A percentile compares a stretch with the other conserved stretches of the same genome.
Conservation (phyloP, 768 basidiomycete genomes). For the Termitomyces sp. region DNA sequence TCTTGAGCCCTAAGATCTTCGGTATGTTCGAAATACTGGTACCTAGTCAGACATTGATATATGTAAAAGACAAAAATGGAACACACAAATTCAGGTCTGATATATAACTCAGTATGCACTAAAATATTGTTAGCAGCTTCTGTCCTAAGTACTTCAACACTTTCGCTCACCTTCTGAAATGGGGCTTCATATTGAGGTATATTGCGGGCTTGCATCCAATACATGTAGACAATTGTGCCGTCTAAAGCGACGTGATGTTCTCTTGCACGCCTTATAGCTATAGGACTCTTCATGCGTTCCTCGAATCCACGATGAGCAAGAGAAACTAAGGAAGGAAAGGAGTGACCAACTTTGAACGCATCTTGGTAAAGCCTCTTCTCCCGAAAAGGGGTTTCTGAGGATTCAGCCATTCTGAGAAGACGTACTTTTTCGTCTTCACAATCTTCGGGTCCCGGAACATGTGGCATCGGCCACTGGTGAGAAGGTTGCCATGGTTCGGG, state of each 20-base stretch:
- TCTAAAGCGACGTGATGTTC: slow-evolving; percentile 37
- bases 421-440: slow-evolving; percentile 57
- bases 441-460: slow-evolving; percentile 54
- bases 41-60: slow-evolving; percentile 5
- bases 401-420: slow-evolving; percentile 27
- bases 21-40: slow-evolving; percentile 54
- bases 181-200: slow-evolving; percentile 62
- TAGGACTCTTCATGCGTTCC: slow-evolving; percentile 69
- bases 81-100: slow-evolving; percentile 77
- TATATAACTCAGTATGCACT: slow-evolving; percentile 80
- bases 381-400: slow-evolving; percentile 28
- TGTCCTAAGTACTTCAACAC: no score
- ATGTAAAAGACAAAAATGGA: background rate
- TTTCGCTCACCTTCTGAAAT: slow-evolving; percentile 65
- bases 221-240: slow-evolving; percentile 54
- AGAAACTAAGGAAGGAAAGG: background rate
- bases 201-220: slow-evolving; percentile 78
- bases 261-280: slow-evolving; percentile 56
- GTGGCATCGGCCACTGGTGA: slow-evolving; percentile 67
- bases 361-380: slow-evolving; percentile 30
- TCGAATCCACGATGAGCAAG: slow-evolving; percentile 20
- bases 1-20: slow-evolving; percentile 51
- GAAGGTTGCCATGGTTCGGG: slow-evolving; percentile 74
- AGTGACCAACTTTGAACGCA: slow-evolving; percentile 24
- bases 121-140: background rate